Conservation (phyloP, 2,329 filamentous ascomycete genomes). For the Calonectria pseudoreteaudii region DNA sequence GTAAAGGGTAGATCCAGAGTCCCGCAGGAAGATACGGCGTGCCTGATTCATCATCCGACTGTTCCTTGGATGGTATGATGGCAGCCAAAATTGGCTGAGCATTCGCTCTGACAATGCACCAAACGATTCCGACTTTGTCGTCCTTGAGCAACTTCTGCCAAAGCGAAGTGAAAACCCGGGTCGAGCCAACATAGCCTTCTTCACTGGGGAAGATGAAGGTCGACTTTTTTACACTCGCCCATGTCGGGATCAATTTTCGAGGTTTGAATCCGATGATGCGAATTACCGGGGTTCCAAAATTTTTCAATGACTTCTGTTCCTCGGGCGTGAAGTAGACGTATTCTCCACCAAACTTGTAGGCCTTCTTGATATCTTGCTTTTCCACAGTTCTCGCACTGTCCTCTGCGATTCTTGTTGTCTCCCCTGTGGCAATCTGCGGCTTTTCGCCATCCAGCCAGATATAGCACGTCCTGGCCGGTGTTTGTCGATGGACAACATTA, state of each 20-base stretch:
- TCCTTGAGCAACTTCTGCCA: slow-evolving; percentile 87
- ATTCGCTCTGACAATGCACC: slow-evolving; percentile 88
- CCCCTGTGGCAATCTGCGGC: slow-evolving; percentile 80
- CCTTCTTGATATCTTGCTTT: slow-evolving; percentile 86
- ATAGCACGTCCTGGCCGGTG: slow-evolving; percentile 84
- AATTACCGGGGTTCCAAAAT: slow-evolving; percentile 86
- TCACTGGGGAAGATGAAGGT: slow-evolving; percentile 96
- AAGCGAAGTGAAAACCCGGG: slow-evolving; percentile 89
- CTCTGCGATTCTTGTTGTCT: slow-evolving; percentile 80
- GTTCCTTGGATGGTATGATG: slow-evolving; percentile 80
- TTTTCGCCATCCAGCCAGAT: slow-evolving; percentile 90
- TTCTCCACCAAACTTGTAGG: slow-evolving; percentile 95
- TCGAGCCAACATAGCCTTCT: slow-evolving; percentile 89
- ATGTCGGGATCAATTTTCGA: slow-evolving; percentile 77
- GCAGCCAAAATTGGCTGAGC: slow-evolving; percentile 84
- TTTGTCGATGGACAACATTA: slow-evolving; percentile 86
- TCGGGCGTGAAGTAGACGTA: slow-evolving; percentile 88
- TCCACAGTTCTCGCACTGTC: slow-evolving; percentile 83
- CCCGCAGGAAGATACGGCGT: slow-evolving; percentile 83
- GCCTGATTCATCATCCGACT: slow-evolving; percentile 71
- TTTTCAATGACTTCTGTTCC: slow-evolving; percentile 80
- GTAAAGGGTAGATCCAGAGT: slow-evolving; percentile 88
- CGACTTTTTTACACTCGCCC: slow-evolving; percentile 88
- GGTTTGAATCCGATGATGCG: slow-evolving; percentile 96
- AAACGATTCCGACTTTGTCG: slow-evolving; percentile 86